Conservation (phyloP, 345 rosid species). For the Combretum micranthum region DNA sequence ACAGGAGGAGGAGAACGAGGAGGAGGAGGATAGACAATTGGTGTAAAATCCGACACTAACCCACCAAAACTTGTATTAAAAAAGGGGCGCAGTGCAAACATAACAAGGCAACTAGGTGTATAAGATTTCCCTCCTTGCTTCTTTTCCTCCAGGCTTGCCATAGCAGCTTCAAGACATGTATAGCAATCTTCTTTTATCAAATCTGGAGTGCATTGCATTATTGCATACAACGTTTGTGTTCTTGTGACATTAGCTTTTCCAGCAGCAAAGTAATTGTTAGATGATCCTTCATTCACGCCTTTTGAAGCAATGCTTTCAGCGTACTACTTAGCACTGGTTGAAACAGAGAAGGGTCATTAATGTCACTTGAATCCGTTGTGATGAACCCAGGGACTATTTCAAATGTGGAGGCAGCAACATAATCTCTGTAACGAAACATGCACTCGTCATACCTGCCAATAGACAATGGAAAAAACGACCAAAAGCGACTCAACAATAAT, state of each 20-base stretch:
- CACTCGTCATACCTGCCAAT: slow-evolving; percentile 19
- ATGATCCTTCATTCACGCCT: slow-evolving; percentile 9
- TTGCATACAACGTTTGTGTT: slow-evolving; percentile 22
- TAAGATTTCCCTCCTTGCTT: slow-evolving; percentile 26
- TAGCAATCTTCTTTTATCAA: slow-evolving; percentile 18
- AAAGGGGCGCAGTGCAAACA: slow-evolving; percentile 28
- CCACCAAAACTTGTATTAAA: slow-evolving; percentile 14
- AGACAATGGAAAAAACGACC: no score
- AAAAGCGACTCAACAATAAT: no score
- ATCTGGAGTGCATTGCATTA: slow-evolving; percentile 51
- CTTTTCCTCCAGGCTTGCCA: slow-evolving; percentile 6
- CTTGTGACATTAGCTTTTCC: slow-evolving; percentile 11
- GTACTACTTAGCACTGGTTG: neutral
- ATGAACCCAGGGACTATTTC: fast-evolving
- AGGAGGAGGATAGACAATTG: slow-evolving; percentile 7
- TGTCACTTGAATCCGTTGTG: neutral
- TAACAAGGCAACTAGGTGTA: slow-evolving; percentile 29
- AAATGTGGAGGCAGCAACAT: neutral
- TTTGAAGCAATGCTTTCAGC: slow-evolving; percentile 4
- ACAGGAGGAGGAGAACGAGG: no score
- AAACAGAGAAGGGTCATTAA: slow-evolving; percentile 4
- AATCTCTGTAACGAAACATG: slow-evolving; percentile 15
- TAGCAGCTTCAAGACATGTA: slow-evolving; percentile 20
- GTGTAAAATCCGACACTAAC: neutral
- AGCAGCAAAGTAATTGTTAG: slow-evolving; percentile 24